These are phyloP conservation scores for Aspergillus intermedius DNA, from an alignment of 2,329 filamentous ascomycete genomes.

Conservation along the genomic window DNA sequence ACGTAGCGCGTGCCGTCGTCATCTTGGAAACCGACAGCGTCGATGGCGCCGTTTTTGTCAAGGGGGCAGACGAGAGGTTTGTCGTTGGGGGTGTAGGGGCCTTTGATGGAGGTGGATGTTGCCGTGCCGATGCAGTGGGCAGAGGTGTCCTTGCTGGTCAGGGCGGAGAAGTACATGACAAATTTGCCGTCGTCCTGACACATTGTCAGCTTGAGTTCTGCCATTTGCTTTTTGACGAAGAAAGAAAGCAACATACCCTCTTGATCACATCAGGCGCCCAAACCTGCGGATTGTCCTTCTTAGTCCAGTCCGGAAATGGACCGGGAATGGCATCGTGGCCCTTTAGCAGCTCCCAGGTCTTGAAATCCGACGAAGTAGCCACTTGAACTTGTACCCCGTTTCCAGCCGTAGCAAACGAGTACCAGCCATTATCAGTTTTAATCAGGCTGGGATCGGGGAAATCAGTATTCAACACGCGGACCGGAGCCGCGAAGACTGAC, in stretches of 20 bases:
- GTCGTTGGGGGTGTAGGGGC: slow-evolving; percentile 48
- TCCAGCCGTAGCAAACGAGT: slow-evolving; percentile 53
- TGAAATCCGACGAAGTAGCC: slow-evolving; percentile 45
- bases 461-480: slow-evolving; percentile 28
- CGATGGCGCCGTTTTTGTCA: slow-evolving; percentile 55
- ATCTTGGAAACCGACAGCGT: slow-evolving; percentile 50
- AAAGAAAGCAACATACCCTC: slow-evolving; percentile 23
- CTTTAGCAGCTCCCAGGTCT: slow-evolving; percentile 40
- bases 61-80: slow-evolving; percentile 49
- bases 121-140: slow-evolving; percentile 57
- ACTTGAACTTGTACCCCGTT: slow-evolving; percentile 50
- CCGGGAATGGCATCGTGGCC: slow-evolving; percentile 49
- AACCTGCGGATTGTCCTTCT: slow-evolving; percentile 37
- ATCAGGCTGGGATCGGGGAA: slow-evolving; percentile 45
- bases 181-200: slow-evolving; percentile 42
- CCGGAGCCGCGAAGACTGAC: slow-evolving; percentile 1
- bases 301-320: slow-evolving; percentile 44
- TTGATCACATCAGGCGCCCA: slow-evolving; percentile 58
- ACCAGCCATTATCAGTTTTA: slow-evolving; percentile 45
- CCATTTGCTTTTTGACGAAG: too few species aligned
- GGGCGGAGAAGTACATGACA: slow-evolving; percentile 55
- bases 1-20: slow-evolving; percentile 55
- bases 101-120: slow-evolving; percentile 39
- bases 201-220: neutral
- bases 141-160: slow-evolving; percentile 31